Conservation (phyloP, 1,139 yeast species). For the Yamadazyma aaseri region DNA sequence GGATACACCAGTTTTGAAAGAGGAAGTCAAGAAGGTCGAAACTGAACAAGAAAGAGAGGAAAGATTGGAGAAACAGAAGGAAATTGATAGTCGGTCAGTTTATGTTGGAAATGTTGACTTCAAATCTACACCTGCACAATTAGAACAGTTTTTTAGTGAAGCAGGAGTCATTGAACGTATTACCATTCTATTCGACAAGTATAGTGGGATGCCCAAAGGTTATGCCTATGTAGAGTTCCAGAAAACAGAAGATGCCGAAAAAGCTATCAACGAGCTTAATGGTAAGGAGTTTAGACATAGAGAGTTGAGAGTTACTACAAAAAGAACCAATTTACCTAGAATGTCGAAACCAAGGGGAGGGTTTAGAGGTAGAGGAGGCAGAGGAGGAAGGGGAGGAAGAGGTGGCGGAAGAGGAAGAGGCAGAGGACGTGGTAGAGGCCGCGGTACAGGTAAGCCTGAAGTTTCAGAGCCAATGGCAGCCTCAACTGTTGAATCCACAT, state of each 20-base stretch:
- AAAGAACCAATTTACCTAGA: conserved; percentile 42
- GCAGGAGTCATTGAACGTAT: conserved; percentile 39
- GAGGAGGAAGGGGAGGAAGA: conserved; percentile 20
- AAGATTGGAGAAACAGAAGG: conserved; percentile 31
- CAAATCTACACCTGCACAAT: conserved; percentile 41
- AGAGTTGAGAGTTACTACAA: conserved; percentile 35
- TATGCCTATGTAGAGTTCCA: conserved; percentile 45
- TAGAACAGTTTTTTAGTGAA: conserved; percentile 35
- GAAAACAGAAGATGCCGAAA: conserved; percentile 24
- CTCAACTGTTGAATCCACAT: too few relatives aligned
- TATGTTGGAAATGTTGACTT: conserved; percentile 47
- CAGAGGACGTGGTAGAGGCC: conserved; percentile 9
- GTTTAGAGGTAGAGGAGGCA: conserved; percentile 15
- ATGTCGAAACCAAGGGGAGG: conserved; percentile 22
- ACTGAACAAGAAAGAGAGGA: conserved; percentile 30
- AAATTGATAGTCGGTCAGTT: conserved; percentile 37
- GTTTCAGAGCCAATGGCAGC: too few relatives aligned
- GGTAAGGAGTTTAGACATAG: conserved; percentile 37
- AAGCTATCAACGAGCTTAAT: conserved; percentile 36
- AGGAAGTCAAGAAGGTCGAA: conserved; percentile 12
- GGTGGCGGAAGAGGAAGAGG: conserved; percentile 20
- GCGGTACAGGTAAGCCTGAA: too few relatives aligned
- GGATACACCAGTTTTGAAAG: conserved; percentile 1
- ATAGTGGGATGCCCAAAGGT: conserved; percentile 44
- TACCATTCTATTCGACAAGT: conserved; percentile 39